These are phyloP conservation scores for Pseudodiploospora longispora DNA, from an alignment of 2,329 filamentous ascomycete genomes.

Conservation along the genomic window DNA sequence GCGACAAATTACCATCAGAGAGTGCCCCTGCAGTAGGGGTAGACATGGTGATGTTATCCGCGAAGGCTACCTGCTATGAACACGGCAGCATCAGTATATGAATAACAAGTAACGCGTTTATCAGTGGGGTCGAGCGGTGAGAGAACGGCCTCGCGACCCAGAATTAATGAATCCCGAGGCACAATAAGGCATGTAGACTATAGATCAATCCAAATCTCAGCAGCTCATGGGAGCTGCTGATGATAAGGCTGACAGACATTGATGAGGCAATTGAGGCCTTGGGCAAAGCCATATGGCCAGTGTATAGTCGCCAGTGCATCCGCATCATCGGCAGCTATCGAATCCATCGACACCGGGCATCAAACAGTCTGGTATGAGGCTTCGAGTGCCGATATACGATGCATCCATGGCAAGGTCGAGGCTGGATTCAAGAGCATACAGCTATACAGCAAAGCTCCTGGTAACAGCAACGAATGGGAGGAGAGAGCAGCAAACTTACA, in stretches of 20 bases:
- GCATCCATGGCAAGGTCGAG: slow-evolving; percentile 21
- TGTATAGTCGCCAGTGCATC: slow-evolving; percentile 20
- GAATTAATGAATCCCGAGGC: slow-evolving; percentile 12
- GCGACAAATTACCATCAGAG: slow-evolving; percentile 58
- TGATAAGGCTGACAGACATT: slow-evolving; percentile 40
- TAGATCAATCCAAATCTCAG: slow-evolving; percentile 33
- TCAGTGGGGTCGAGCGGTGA: slow-evolving; percentile 14
- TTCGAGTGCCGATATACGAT: slow-evolving; percentile 26
- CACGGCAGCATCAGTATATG: slow-evolving; percentile 27
- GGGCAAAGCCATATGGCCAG: slow-evolving; percentile 13
- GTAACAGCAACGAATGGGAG: slow-evolving; percentile 18
- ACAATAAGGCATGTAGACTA: slow-evolving; percentile 14
- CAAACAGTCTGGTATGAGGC: slow-evolving; percentile 15
- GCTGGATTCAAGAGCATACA: slow-evolving; percentile 29
- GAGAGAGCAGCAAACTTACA: slow-evolving; percentile 34
- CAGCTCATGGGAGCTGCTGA: slow-evolving; percentile 34
- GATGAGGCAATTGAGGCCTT: slow-evolving; percentile 35
- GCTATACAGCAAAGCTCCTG: slow-evolving; percentile 25
- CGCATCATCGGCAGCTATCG: slow-evolving; percentile 23
- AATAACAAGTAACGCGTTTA: slow-evolving; percentile 9
- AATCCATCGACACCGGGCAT: slow-evolving; percentile 26
- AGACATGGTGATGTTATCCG: slow-evolving; percentile 56
- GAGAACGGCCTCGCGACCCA: slow-evolving; percentile 21
- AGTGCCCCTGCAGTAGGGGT: slow-evolving; percentile 53
- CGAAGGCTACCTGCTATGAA: slow-evolving; percentile 44